Evolutionary conservation across 164 flowering plant species (phyloP), one percentile per base, ranked within the genome.

Genomic region (Umbellularia californica): DNA sequence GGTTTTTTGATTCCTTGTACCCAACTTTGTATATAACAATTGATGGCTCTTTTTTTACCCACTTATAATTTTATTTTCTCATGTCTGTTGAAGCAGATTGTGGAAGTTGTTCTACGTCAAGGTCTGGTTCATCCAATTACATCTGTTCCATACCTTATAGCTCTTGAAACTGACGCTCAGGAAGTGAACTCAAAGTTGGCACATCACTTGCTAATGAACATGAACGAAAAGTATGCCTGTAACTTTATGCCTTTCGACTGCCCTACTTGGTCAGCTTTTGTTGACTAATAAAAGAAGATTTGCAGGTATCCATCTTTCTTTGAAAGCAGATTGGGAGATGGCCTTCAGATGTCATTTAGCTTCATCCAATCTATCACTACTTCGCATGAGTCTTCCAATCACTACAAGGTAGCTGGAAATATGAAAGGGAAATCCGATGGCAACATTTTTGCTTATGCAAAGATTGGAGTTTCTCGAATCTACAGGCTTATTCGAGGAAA

Each of bases 41-140:
- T 64, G 67, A 22, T 17, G 24, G 25, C 47, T 41, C 0, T 47
- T 69, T 20, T 35, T 41, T 47, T 47, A 30, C 5, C 9, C 55
- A 19, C 20, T 69, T 47, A 20, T 11, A 27, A 33, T 19, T 14
- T n/a, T 30, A 67, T 67, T 27, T 19, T 20, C 47, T 47, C 10
- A 9, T 33, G 25, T 35, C n/a, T 62, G 3, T 3, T 74, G 28
- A 17, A 55, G 47, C 94, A 96, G 99, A 96, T 94, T 81, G 95
- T 96, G 80, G 99, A 96, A 77, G 87, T 92, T 74, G 98, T 92
- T 66, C 85, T 93, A 65, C 97, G 99, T 60, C 99, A 96, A 79
- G 99, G 99, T 82, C 91, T 96, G 75, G 99, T 96, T 69, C 99
- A 96, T 81, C 99, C 99, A 60, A 96, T 96, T 67, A 96, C 99